Evolutionary conservation across 768 basidiomycete species (phyloP).

Genomic region (Psilocybe cyanescens): DNA sequence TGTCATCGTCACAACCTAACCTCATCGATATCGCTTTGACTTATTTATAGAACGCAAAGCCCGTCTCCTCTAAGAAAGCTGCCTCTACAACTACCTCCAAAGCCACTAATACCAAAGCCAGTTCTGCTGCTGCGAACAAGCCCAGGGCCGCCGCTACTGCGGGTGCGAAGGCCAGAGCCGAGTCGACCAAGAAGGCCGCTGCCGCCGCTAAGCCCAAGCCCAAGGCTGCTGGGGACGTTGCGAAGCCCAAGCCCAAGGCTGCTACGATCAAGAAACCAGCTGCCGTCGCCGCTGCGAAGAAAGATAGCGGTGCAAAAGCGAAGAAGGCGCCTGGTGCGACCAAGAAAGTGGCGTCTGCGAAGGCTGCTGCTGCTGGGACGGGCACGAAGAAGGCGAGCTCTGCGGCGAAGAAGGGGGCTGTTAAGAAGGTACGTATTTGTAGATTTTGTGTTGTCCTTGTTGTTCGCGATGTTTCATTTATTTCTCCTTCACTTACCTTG

Average conservation of each 20-base stretch:
- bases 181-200: neutral
- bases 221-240: slow-evolving; percentile 29
- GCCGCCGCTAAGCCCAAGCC: slow-evolving; percentile 35
- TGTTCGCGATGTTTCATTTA: too few species aligned
- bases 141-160: slow-evolving; percentile 5
- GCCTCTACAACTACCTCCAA: slow-evolving; percentile 35
- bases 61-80: slow-evolving; percentile 30
- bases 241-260: slow-evolving; percentile 20
- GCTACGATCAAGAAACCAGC: slow-evolving; percentile 13
- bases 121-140: slow-evolving; percentile 28
- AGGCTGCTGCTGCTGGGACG: slow-evolving; percentile 30
- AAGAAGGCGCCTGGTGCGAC: slow-evolving; percentile 24
- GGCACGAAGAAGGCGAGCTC: slow-evolving; percentile 14
- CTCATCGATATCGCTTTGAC: neutral
- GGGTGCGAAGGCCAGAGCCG: neutral
- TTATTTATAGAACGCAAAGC: slow-evolving; percentile 43
- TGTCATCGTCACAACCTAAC: slow-evolving; percentile 1
- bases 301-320: slow-evolving; percentile 3
- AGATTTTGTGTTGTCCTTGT: too few species aligned
- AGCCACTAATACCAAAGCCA: slow-evolving; percentile 22
- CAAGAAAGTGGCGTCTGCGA: slow-evolving; percentile 35
- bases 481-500: too few species aligned
- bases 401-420: slow-evolving; percentile 28
- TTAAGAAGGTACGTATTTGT: slow-evolving; percentile 24
- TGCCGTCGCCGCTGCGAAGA: neutral